phyloP scores from a whole-genome alignment of 2,329 filamentous ascomycete genomes.

The Alternaria incomplexa region DNA sequence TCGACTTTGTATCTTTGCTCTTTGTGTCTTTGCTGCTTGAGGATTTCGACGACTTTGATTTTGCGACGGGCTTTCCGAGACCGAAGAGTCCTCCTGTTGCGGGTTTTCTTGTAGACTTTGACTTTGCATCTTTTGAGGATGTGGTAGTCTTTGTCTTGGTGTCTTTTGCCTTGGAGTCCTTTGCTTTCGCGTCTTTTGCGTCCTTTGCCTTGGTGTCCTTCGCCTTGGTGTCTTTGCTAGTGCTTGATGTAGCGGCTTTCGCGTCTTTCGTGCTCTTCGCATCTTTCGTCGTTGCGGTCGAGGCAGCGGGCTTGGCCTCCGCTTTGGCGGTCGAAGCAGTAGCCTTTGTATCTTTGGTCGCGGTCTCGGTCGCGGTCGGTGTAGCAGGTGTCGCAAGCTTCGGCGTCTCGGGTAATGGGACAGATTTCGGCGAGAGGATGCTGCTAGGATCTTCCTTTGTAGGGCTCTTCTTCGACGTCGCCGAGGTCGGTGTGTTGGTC shows the following conservation, averaged over 20 bases:
- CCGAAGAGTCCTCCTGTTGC: constrained; percentile 11
- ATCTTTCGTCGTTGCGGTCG: neutral
- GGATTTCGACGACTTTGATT: constrained; percentile 7
- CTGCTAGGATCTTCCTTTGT: constrained; percentile 16
- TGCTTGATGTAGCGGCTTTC: constrained; percentile 1
- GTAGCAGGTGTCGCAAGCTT: constrained; percentile 12
- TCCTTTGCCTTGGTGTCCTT: constrained; percentile 4
- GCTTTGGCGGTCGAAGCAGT: neutral
- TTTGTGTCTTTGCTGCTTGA: constrained; percentile 3
- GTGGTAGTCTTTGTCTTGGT: neutral
- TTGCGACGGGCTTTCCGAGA: constrained; percentile 1
- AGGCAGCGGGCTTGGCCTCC: neutral
- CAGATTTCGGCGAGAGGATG: constrained; percentile 32
- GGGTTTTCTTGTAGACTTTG: constrained; percentile 7
- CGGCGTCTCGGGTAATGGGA: constrained; percentile 37
- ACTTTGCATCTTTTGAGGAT: neutral
- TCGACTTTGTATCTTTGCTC: neutral
- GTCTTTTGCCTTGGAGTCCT: constrained; percentile 1
- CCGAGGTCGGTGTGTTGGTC: constrained; percentile 31
- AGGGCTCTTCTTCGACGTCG: constrained; percentile 37
- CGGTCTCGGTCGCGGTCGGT: neutral
- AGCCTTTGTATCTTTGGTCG: neutral
- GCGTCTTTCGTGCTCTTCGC: neutral
- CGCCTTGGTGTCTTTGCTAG: constrained; percentile 2
- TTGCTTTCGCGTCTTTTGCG: neutral